phyloP scores from a whole-genome alignment of 176 grass and related monocot species.

The Paspalum vaginatum region DNA sequence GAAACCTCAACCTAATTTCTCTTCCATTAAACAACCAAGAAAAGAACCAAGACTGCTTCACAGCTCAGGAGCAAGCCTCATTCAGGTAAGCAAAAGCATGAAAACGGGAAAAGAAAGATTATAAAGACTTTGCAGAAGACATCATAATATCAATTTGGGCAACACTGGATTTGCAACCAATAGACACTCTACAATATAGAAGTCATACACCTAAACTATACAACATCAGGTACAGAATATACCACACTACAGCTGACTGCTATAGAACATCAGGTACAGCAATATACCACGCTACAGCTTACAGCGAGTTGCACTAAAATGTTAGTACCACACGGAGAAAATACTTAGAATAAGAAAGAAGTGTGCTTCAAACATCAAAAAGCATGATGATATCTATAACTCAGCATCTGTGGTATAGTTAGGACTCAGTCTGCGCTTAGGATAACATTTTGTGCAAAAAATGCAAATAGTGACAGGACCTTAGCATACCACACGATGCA shows the following conservation, averaged over 20 bases:
- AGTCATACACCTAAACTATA: conserved; percentile 12
- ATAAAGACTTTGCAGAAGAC: neutral
- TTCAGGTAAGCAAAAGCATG: neutral
- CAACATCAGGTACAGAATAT: neutral
- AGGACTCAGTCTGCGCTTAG: conserved; percentile 3
- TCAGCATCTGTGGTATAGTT: neutral
- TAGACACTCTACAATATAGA: neutral
- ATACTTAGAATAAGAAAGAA: neutral
- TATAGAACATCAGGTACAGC: neutral
- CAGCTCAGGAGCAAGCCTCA: conserved; percentile 18
- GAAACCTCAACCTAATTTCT: conserved; percentile 5
- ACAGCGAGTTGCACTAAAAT: neutral
- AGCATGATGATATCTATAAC: conserved; percentile 9
- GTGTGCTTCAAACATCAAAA: neutral
- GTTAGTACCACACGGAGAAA: neutral
- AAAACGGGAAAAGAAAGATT: neutral
- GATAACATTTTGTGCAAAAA: conserved; percentile 24
- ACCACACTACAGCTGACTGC: conserved; percentile 28
- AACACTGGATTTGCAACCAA: neutral
- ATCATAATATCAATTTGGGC: conserved; percentile 18
- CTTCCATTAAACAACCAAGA: neutral
- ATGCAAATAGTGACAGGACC: neutral
- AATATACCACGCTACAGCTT: conserved; percentile 26
- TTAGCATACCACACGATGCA: neutral
- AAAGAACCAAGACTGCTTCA: conserved; percentile 1